Evolutionary conservation across 2,329 filamentous ascomycete genomes (phyloP), one percentile per base, ranked within the genome.

Genomic region (Huntiella decipiens): DNA sequence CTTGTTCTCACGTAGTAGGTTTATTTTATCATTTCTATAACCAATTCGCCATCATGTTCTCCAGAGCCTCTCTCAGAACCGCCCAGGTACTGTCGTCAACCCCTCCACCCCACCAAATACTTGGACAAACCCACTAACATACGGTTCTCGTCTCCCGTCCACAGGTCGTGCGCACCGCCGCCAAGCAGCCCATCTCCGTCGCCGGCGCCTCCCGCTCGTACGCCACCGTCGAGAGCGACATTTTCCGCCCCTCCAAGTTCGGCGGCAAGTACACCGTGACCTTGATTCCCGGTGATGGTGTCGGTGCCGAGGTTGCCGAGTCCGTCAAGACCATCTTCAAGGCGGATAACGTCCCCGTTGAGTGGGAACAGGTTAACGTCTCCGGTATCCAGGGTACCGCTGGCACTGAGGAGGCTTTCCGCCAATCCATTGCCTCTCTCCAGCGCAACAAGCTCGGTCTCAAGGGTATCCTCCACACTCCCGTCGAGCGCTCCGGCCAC

Each of bases 261-360:
- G 91, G 91, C 64, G 85, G 88, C 70, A 98, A 96, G 72, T 98
- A 96, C 75, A 98, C 91, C 34, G 88, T 95, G 57, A 95, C 88
- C 53, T 74, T 98, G 60, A 96, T 98, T 63, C 91, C 91, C 64
- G 91, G 88, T 76, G 91, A 98, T 60, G 91, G 91, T 71, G 94
- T 98, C 63, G 91, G 91, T 65, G 84, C 85, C 64, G 91, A 98
- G 70, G 87, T 96, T 52, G 86, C 88, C 58, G 87, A 96, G 69
- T 91, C 85, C 53, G 88, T 98, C 64, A 94, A 95, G 79, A 92
- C 88, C 56, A 82, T 98, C 65, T 96, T 96, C 80, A 96, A 95
- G 77, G 87, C 88, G 63, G 88, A 96, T 72, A 96, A 94, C 62
- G 88, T 95, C 45, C 91, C 91, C 59, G 79, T 98, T 58, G 86